Evolutionary conservation across 108 stramenopile species (phyloP).

Genomic region (Nitzschia sp.): DNA sequence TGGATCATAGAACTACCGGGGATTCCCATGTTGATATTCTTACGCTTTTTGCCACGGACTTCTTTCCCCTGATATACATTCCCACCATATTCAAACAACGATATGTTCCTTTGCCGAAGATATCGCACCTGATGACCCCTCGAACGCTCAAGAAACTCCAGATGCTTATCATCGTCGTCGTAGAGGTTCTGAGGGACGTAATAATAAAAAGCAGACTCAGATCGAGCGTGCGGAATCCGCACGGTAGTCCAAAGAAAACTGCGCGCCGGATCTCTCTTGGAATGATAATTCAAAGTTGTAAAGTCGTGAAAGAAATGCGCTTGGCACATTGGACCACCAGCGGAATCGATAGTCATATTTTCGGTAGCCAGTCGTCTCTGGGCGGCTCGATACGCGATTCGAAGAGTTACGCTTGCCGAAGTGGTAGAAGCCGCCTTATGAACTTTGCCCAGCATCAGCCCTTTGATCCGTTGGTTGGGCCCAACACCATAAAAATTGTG

Average conservation of each 20-base stretch:
- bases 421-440: background rate
- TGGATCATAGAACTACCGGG: background rate
- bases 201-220: background rate
- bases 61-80: background rate
- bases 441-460: background rate
- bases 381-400: background rate
- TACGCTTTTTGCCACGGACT: background rate
- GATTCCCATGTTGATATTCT: background rate
- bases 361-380: background rate
- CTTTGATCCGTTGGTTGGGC: background rate
- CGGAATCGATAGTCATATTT: background rate
- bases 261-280: background rate
- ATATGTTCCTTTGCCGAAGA: background rate
- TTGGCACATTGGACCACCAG: background rate
- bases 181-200: background rate
- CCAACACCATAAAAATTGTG: background rate
- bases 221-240: background rate
- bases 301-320: background rate
- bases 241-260: background rate
- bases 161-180: background rate
- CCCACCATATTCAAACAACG: background rate
- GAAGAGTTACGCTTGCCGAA: background rate
- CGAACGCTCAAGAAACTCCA: background rate
- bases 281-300: background rate
- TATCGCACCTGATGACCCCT: background rate